Conservation (phyloP, 108 stramenopile species). For the Hondaea fermentalgiana region DNA sequence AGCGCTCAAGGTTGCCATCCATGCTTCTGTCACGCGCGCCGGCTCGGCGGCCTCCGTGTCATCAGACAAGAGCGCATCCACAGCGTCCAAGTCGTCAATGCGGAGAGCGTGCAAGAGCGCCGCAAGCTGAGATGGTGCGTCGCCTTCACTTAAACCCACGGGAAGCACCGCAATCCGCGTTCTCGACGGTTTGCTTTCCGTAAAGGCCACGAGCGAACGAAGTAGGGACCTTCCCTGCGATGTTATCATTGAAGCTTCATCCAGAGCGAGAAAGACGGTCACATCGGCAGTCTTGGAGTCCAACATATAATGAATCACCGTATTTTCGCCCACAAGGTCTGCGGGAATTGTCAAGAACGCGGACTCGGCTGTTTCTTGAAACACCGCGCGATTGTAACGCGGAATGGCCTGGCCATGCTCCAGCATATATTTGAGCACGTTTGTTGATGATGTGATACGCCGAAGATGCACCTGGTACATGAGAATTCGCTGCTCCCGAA, state of each 20-base stretch:
- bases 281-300: not conserved
- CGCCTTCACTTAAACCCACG: no score
- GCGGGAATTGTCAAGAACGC: not conserved
- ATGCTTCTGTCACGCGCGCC: not conserved
- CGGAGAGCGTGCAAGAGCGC: no score
- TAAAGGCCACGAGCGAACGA: no score
- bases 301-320: not conserved
- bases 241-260: no score
- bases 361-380: not conserved
- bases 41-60: not conserved
- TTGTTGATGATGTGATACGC: not conserved
- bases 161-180: no score
- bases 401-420: not conserved
- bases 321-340: not conserved
- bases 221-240: no score
- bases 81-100: not conserved
- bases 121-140: no score
- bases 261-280: no score
- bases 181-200: no score
- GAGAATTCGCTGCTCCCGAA: not conserved
- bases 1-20: not conserved
- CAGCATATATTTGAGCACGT: not conserved
- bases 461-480: not conserved
- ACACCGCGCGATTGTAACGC: not conserved
- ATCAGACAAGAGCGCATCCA: not conserved